phyloP scores from a whole-genome alignment of 2,329 filamentous ascomycete genomes.

The Hypocreales sp. region DNA sequence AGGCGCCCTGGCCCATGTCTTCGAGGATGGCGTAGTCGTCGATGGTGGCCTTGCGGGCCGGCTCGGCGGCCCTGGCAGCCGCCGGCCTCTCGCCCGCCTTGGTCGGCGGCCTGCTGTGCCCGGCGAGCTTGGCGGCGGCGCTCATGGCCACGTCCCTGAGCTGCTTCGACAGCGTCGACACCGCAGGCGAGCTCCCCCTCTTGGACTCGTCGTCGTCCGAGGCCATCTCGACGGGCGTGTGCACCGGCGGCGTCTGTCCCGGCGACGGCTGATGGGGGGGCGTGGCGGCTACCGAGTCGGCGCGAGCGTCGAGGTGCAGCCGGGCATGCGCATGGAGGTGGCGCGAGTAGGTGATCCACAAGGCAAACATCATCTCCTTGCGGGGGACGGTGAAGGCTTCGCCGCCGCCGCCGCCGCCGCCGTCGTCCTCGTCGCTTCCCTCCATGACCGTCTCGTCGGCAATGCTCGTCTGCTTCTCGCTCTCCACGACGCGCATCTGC shows the following conservation, averaged over 20 bases:
- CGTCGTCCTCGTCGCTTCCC: slow-evolving; percentile 37
- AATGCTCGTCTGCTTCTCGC: slow-evolving; percentile 51
- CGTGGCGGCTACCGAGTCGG: slow-evolving; percentile 48
- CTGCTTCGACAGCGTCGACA: slow-evolving; percentile 36
- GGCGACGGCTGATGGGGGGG: slow-evolving; percentile 68
- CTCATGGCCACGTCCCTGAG: slow-evolving; percentile 40
- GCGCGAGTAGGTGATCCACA: slow-evolving; percentile 95
- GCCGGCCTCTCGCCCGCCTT: slow-evolving; percentile 17
- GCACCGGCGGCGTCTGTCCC: slow-evolving; percentile 46
- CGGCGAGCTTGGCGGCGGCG: slow-evolving; percentile 37
- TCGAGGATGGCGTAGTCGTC: slow-evolving; percentile 84
- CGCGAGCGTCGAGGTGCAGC: slow-evolving; percentile 44
- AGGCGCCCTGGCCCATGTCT: slow-evolving; percentile 96
- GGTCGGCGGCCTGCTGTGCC: slow-evolving; percentile 16
- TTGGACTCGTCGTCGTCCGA: slow-evolving; percentile 34
- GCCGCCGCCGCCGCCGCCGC: slow-evolving; percentile 15
- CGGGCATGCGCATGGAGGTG: slow-evolving; percentile 61
- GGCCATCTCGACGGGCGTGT: slow-evolving; percentile 39
- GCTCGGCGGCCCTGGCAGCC: slow-evolving; percentile 18
- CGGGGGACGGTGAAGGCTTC: slow-evolving; percentile 32
- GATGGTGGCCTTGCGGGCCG: slow-evolving; percentile 61
- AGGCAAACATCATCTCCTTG: slow-evolving; percentile 75
- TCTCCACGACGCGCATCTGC: slow-evolving; percentile 92
- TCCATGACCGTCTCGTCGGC: slow-evolving; percentile 52
- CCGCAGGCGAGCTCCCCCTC: slow-evolving; percentile 22